Conservation (phyloP, 2,329 filamentous ascomycete species). For the Alternaria sp. region DNA sequence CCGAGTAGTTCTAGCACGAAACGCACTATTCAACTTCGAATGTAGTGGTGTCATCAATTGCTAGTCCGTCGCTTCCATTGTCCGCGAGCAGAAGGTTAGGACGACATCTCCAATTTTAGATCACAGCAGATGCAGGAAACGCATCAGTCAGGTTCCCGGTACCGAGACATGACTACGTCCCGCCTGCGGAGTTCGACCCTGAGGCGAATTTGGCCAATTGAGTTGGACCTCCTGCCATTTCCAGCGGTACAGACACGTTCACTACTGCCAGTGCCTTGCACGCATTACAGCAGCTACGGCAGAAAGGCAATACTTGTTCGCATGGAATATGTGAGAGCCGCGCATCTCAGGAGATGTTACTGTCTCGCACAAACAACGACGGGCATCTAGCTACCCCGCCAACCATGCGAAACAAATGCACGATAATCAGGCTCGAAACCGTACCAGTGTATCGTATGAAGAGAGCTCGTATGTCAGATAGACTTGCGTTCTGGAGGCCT, state of each 20-base stretch:
- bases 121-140: constrained; percentile 14
- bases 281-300: constrained; percentile 31
- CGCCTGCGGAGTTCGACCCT: constrained; percentile 9
- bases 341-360: background rate
- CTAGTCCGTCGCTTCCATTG: background rate
- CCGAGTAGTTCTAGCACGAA: constrained; percentile 7
- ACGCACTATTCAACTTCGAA: constrained; percentile 4
- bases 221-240: constrained; percentile 15
- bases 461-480: background rate
- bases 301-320: constrained; percentile 30
- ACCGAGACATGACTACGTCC: constrained; percentile 7
- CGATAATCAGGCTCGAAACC: background rate
- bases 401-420: background rate
- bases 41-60: background rate
- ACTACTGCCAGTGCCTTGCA: constrained; percentile 24
- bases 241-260: constrained; percentile 4
- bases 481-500: background rate
- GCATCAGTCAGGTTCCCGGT: constrained; percentile 2
- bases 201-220: constrained; percentile 22
- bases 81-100: background rate
- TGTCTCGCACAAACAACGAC: background rate
- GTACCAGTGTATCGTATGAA: constrained; percentile 2
- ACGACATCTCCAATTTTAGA: background rate
- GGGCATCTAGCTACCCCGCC: constrained; percentile 1
- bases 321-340: background rate